Evolutionary conservation across 306 rosid species (phyloP), one percentile per base, ranked within the genome.

Genomic region (Abrus pulchellus): DNA sequence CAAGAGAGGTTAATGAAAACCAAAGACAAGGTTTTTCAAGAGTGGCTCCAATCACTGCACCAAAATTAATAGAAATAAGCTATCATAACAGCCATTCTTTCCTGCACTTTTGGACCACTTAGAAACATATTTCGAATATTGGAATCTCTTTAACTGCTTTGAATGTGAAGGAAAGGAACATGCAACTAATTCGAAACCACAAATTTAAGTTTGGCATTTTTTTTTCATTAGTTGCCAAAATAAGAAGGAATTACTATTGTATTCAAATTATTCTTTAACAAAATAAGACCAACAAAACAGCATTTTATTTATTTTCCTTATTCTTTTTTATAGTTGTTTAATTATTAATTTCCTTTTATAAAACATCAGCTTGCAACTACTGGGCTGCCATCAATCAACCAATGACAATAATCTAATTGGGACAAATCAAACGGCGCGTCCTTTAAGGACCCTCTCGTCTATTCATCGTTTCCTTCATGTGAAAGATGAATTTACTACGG

Each of bases 341-440:
- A 68, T 10, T 68, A 41, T 28, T 5, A 48, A 69, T 49, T 47
- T 29, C 60, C 57, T 69, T 69, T 20, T 20, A 20, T 20, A 20
- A 56, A 56, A 7, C 63, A 52, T 10, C 12, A 62, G 27, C 63
- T 38, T 34, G 41, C 29, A 54, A 20, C 70, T 43, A 56, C 55
- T 72, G 65, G 29, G 29, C 40, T 68, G 77, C 75, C 62, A 44
- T 59, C 72, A 50, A 43, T 59, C 72, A 50, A 43, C 53, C 76
- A 72, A 72, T 32, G 77, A 68, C 68, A 57, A n/a, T 85, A 85
- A 80, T 83, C 47, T 69, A 41, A 20, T 27, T 27, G 73, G 12
- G 5, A 56, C 3, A 82, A 72, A 82, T 44, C 41, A 20, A 40
- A 45, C 38, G 81, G 80, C 45, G 52, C 67, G 56, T 72, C 33